These are phyloP conservation scores for Fusarium graminum DNA, from an alignment of 2,329 filamentous ascomycete genomes.

Conservation along the genomic window DNA sequence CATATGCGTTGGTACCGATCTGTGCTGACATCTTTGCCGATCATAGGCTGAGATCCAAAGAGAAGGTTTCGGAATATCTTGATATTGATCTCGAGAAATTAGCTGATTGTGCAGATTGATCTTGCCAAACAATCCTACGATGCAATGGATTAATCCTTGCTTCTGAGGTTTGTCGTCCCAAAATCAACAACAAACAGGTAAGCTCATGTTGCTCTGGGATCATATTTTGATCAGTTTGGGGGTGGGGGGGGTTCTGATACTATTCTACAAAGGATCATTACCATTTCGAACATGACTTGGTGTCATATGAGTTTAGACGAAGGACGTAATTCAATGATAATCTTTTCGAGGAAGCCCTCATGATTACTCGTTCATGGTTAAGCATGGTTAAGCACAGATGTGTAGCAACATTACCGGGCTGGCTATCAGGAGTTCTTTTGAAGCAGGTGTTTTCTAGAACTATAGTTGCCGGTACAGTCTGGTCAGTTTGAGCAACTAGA, in stretches of 20 bases:
- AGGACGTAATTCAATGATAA: no score
- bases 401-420: neutral
- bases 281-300: no score
- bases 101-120: neutral
- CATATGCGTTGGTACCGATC: neutral
- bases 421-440: neutral
- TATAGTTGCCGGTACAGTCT: no score
- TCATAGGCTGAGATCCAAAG: neutral
- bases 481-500: no score
- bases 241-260: no score
- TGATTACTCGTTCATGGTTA: neutral
- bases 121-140: neutral
- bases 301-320: no score
- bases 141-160: neutral
- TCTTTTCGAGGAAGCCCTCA: no score
- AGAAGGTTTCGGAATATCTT: neutral
- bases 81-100: neutral
- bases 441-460: no score
- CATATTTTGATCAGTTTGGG: neutral
- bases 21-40: slow-evolving; percentile 12
- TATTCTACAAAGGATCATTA: no score
- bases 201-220: neutral
- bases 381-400: neutral
- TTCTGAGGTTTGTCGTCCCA: neutral
- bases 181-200: neutral